phyloP scores from a whole-genome alignment of 2,329 filamentous ascomycete genomes.

The Talaromyces sp. region DNA sequence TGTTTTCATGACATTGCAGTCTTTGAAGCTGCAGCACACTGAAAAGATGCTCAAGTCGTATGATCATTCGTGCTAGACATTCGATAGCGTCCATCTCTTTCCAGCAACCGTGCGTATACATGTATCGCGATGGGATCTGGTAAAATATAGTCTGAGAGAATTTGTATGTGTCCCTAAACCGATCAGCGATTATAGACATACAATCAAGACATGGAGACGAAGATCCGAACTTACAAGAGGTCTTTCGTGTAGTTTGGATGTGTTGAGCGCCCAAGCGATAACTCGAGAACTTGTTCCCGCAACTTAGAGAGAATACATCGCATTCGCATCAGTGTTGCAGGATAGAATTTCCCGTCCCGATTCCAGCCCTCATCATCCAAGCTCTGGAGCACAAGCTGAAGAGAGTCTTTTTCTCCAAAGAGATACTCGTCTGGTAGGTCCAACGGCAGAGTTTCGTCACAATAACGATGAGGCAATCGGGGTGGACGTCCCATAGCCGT shows the following conservation, averaged over 20 bases:
- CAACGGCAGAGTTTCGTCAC: constrained; percentile 25
- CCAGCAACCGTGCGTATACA: constrained; percentile 22
- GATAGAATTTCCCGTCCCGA: constrained; percentile 18
- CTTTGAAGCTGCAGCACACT: constrained; percentile 24
- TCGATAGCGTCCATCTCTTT: constrained; percentile 12
- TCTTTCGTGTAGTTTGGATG: not conserved
- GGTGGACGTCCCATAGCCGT: constrained; percentile 30
- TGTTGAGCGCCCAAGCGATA: constrained; percentile 20
- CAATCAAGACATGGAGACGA: not conserved
- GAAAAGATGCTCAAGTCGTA: constrained; percentile 23
- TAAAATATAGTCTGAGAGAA: constrained; percentile 21
- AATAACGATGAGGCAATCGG: constrained; percentile 26
- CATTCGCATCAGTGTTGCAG: constrained; percentile 22
- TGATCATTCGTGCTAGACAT: constrained; percentile 18
- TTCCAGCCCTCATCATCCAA: constrained; percentile 23
- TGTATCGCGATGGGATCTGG: constrained; percentile 21
- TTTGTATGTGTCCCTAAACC: constrained; percentile 16
- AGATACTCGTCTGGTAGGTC: constrained; percentile 28
- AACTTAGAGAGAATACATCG: constrained; percentile 22
- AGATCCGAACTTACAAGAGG: not conserved
- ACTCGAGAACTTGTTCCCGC: constrained; percentile 22
- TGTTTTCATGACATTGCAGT: constrained; percentile 22
- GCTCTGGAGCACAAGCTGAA: constrained; percentile 15
- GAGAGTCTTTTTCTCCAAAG: constrained; percentile 12
- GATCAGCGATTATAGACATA: not conserved